phyloP scores from a whole-genome alignment of 192 early-diverging fungal species.

The Coemansia sp. region DNA sequence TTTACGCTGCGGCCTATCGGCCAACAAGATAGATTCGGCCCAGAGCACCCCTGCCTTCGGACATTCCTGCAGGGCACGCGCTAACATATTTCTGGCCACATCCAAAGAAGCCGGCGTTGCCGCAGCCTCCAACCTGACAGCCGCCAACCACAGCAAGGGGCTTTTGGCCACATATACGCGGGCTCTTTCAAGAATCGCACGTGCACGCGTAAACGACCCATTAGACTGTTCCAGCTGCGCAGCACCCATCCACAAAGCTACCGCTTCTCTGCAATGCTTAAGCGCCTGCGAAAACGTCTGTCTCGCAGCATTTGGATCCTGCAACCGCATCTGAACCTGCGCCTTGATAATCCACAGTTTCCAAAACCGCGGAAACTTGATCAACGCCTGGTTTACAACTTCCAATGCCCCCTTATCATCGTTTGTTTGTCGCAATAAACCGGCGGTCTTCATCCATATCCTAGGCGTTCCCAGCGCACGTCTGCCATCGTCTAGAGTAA shows the following conservation, averaged over 20 bases:
- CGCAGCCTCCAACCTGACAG: slow-evolving; percentile 57
- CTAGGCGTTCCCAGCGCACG: slow-evolving; percentile 68
- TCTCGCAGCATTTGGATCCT: slow-evolving; percentile 64
- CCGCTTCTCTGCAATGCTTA: slow-evolving; percentile 73
- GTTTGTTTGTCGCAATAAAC: slow-evolving; percentile 79
- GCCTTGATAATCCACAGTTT: slow-evolving; percentile 97
- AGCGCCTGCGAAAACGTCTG: slow-evolving; percentile 73
- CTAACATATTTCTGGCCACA: slow-evolving; percentile 69
- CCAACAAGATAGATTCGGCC: slow-evolving; percentile 86
- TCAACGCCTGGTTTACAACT: slow-evolving; percentile 66
- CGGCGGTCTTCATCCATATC: slow-evolving; percentile 96
- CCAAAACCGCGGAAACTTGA: slow-evolving; percentile 71
- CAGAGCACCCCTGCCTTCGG: slow-evolving; percentile 82
- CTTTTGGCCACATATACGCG: slow-evolving; percentile 81
- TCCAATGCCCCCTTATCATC: slow-evolving; percentile 66
- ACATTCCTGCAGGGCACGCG: slow-evolving; percentile 94
- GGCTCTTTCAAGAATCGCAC: slow-evolving; percentile 83
- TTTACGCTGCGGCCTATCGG: slow-evolving; percentile 84
- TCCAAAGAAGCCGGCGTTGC: neutral
- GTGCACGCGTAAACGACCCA: slow-evolving; percentile 67
- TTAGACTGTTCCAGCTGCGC: slow-evolving; percentile 79
- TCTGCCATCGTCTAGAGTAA: slow-evolving; percentile 23
- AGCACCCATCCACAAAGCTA: slow-evolving; percentile 80
- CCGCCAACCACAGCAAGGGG: slow-evolving; percentile 86
- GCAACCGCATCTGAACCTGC: slow-evolving; percentile 79